Conservation (phyloP, 257 asterid species). For the Coffea canephora region DNA sequence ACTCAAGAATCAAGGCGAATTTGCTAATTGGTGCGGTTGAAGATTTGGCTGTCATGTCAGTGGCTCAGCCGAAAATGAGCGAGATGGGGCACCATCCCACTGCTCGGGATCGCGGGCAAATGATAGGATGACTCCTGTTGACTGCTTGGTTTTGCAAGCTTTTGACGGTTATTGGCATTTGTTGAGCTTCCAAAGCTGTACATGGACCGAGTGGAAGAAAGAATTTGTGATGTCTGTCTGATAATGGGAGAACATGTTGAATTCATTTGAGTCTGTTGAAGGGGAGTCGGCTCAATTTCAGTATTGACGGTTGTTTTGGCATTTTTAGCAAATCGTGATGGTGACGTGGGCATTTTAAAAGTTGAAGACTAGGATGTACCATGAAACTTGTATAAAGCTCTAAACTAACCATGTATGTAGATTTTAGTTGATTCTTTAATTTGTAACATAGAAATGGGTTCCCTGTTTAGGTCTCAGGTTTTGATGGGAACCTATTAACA, state of each 20-base stretch:
- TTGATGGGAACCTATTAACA: conserved; percentile 36
- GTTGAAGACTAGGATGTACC: conserved; percentile 31
- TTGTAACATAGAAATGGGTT: conserved; percentile 52
- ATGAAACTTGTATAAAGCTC: conserved; percentile 54
- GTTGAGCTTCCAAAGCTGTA: conserved; percentile 18
- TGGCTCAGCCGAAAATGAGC: conserved; percentile 26
- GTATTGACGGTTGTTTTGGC: conserved; percentile 11
- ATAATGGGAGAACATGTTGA: not conserved
- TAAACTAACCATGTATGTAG: conserved; percentile 47
- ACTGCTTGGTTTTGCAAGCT: conserved; percentile 12
- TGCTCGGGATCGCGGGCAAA: conserved; percentile 31
- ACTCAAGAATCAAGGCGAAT: conserved; percentile 21
- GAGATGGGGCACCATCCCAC: conserved; percentile 21
- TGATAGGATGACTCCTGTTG: conserved; percentile 13
- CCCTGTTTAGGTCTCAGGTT: conserved; percentile 27
- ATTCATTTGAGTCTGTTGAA: conserved; percentile 9
- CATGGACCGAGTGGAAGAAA: conserved; percentile 4
- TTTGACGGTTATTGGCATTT: conserved; percentile 14
- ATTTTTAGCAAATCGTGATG: conserved; percentile 16
- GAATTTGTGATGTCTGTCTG: conserved; percentile 2
- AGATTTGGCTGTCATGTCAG: conserved; percentile 28
- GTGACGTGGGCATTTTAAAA: conserved; percentile 26
- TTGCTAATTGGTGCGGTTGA: conserved; percentile 38
- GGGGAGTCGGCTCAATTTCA: conserved; percentile 19
- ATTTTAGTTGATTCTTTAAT: conserved; percentile 46